Conservation (phyloP, 768 basidiomycete genomes). For the Macrolepiota albuminosa region DNA sequence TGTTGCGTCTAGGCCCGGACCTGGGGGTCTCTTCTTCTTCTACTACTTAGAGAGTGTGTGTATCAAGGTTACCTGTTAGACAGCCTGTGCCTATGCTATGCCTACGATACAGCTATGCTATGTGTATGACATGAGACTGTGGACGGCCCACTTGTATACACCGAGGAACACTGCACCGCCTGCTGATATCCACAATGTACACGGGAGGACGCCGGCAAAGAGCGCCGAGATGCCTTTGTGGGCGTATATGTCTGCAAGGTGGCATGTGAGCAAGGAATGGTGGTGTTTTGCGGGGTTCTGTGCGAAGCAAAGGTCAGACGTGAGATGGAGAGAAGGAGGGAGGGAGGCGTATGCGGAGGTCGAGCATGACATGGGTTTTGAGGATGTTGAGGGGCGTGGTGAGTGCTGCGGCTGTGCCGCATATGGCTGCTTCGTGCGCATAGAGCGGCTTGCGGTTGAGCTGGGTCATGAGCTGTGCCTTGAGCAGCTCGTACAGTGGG, state of each 20-base stretch:
- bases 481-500: constrained; percentile 89
- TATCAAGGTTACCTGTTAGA: too few relatives aligned
- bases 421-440: constrained; percentile 76
- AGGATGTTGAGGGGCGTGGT: constrained; percentile 96
- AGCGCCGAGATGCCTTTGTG: constrained; percentile 71
- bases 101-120: not conserved
- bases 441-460: constrained; percentile 53
- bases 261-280: constrained; percentile 48
- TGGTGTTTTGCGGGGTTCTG: constrained; percentile 49
- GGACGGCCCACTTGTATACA: constrained; percentile 83
- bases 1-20: constrained; percentile 26
- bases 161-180: constrained; percentile 97
- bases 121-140: constrained; percentile 34
- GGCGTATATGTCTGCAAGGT: constrained; percentile 62
- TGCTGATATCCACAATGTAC: constrained; percentile 94
- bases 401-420: constrained; percentile 86
- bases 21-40: constrained; percentile 13
- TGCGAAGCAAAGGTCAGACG: too few relatives aligned
- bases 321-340: too few relatives aligned
- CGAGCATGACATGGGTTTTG: constrained; percentile 97
- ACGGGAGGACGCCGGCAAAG: constrained; percentile 83
- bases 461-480: constrained; percentile 53
- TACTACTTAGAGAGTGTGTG: too few relatives aligned
- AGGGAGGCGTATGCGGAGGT: constrained; percentile 53
- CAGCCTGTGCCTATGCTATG: too few relatives aligned